Evolutionary conservation across 2,329 filamentous ascomycete genomes (phyloP), one percentile per base, ranked within the genome.

Genomic region (Aphanocladium album): DNA sequence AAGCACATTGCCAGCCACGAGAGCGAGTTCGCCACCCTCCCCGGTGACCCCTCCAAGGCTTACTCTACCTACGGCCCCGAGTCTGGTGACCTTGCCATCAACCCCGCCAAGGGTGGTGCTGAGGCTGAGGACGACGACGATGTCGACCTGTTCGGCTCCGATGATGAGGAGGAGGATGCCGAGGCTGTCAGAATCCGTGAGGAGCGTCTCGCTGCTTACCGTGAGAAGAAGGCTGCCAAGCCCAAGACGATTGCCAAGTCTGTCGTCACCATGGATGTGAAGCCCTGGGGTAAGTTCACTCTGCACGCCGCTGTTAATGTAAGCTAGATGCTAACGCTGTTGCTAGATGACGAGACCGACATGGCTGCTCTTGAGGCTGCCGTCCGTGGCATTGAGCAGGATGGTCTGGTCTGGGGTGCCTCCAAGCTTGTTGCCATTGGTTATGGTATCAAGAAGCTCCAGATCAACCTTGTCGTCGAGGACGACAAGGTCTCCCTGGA

Each of bases 381-480:
- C 66, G 93, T 98, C 69, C 89, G 91, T 72, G 78, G 81, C 67
- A 93, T 98, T 69, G 86, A 93, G 79, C 87, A 89, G 84, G 93
- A 98, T 54, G 95, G 95, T 80, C 90, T 99, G 65, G 88, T 96
- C 66, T 99, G 95, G 95, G 93, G 93, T 87, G 87, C 83, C 67
- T 93, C 90, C 77, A 90, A 95, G 84, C 83, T 96, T 67, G 88
- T 96, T 57, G 77, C 93, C 67, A 88, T 99, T 71, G 93, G 93
- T 73, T 99, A 91, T 84, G 95, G 95, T 84, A 96, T 99, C 84
- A 95, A 90, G 85, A 98, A 98, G 87, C 88, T 99, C 66, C 93
- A 98, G 86, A 96, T 99, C 83, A 98, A 91, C 88, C 80, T 98
- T 69, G 92, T 98, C 70, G 82, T 98, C 67, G 95, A 98, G 84